Evolutionary conservation across 2,329 filamentous ascomycete species (phyloP), one percentile per base, ranked within the genome.

Genomic region (Biscogniauxia mediterranea): DNA sequence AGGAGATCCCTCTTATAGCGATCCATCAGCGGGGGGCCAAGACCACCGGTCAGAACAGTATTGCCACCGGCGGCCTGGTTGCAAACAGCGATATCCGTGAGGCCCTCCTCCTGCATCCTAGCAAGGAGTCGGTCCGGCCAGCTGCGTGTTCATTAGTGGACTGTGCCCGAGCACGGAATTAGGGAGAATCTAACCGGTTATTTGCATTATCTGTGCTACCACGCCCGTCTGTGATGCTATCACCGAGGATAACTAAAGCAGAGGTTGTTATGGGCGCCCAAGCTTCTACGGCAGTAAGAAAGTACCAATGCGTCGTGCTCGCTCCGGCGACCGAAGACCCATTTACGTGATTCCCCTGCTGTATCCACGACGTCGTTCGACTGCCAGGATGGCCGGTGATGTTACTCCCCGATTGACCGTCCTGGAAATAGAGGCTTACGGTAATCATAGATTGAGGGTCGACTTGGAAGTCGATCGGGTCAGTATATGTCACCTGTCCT

Each of bases 21-120:
- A 50, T 80, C 77, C 32, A 89, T 75, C 0, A 85, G 81, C 46
- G 83, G 85, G 2, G 88, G 88, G 0, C 88, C 87, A 0, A 89
- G 78, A 0, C 87, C 84, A 56, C 88, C 86, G 9, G 76, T 75
- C 0, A 90, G 79, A 1, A 90, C 80, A 0, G 85, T 77, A 72
- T 90, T 90, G n/a, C 88, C 88, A 52, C 88, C 88, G 0, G 87
- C 87, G 1, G 87, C 88, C 73, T 89, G 84, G 75, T 90, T 90
- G 64, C 81, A 78, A 13, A 90, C 74, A 13, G 81, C 80, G 56
- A 90, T 80, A 62, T 81, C 75, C 21, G 74, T 76, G 54, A 82
- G 80, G 13, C 72, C 70, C 54, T 78, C 70, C 65, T 80, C 69
- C 68, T 84, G 80, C 77, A 88, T 74, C 59, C 79, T 78, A 13